Base-by-base conservation (phyloP, 179 eudicot genomes). In the Silene coronaria region DNA sequence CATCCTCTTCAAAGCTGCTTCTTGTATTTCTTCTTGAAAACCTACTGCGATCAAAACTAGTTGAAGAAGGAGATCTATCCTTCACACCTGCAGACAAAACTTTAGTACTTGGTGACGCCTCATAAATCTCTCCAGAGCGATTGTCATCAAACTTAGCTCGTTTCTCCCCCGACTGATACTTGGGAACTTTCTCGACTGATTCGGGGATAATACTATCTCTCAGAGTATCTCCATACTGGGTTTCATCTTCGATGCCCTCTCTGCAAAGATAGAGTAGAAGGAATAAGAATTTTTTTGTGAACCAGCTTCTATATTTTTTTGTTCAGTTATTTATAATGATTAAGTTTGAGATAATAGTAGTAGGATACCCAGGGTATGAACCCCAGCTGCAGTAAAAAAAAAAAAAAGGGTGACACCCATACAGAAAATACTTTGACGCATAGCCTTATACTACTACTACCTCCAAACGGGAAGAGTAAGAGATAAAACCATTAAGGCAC, bases 1-100 rank as follows among this genome's bases (percentile, higher is more conserved):
- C 96, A 59, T 89, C 96, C 58, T 78, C 78, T 77, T 92, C 96
- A 82, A 82, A 82, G 75, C 85, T 89, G 46, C 89, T 82, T 70
- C 90, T 83, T 74, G 84, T 85, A 68, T 88, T 66, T 78, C 90
- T 87, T 74, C 67, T 86, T 51, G 81, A 68, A 74, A 83, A 81
- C 79, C 90, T 61, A 24, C 32, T 85, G 55, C 88, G 87, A 48
- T 91, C 92, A 65, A 77, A 65, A 76, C 85, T 87, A 0, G 84
- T 77, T 67, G 45, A 38, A 9, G 94, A 74, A 21, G 90, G 93
- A 59, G 94, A 91, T 71, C 85, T 88, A 65, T 91, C 93, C 75
- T 84, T 81, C 78, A 81, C 53, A 32, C 78, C 89, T 71, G 82
- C 73, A 67, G 96, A 88, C 8, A 89, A 88, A 36, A 70, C 51